phyloP scores from a whole-genome alignment of 192 early-diverging fungal species.

The Podila epigama region DNA sequence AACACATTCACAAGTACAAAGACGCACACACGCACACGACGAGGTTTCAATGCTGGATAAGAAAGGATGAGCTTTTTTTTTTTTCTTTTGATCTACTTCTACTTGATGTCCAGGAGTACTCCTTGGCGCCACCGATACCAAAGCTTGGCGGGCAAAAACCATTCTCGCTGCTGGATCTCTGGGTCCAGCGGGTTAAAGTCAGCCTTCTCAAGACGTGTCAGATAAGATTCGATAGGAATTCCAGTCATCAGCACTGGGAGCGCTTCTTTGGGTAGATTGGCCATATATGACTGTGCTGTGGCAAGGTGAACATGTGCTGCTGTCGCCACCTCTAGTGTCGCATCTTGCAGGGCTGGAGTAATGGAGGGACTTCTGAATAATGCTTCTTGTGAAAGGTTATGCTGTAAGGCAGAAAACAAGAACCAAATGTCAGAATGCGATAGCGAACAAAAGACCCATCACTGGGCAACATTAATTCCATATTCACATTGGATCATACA shows the following conservation, averaged over 20 bases:
- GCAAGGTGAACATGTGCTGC: slow-evolving; percentile 79
- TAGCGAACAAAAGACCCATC: too few species aligned
- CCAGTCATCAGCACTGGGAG: slow-evolving; percentile 77
- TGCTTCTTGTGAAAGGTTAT: slow-evolving; percentile 78
- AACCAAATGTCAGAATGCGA: too few species aligned
- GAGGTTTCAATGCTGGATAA: too few species aligned
- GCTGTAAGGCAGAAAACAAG: slow-evolving; percentile 48
- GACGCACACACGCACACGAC: too few species aligned
- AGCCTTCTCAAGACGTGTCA: slow-evolving; percentile 75
- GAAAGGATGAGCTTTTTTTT: too few species aligned
- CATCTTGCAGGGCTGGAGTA: slow-evolving; percentile 70
- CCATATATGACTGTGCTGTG: slow-evolving; percentile 70
- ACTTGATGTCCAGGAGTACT: slow-evolving; percentile 39
- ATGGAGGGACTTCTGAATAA: slow-evolving; percentile 67
- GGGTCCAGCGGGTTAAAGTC: slow-evolving; percentile 89
- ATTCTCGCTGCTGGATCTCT: slow-evolving; percentile 67
- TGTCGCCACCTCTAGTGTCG: slow-evolving; percentile 88
- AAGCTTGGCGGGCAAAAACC: slow-evolving; percentile 66
- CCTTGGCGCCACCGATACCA: slow-evolving; percentile 63
- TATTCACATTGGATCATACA: too few species aligned
- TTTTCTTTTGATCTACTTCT: too few species aligned
- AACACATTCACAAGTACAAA: too few species aligned
- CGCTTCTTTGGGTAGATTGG: slow-evolving; percentile 64
- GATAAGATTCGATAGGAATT: slow-evolving; percentile 74
- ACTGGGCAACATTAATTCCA: too few species aligned